Evolutionary conservation across 2,329 filamentous ascomycete species (phyloP).

Genomic region (Penicillium verrucosum): DNA sequence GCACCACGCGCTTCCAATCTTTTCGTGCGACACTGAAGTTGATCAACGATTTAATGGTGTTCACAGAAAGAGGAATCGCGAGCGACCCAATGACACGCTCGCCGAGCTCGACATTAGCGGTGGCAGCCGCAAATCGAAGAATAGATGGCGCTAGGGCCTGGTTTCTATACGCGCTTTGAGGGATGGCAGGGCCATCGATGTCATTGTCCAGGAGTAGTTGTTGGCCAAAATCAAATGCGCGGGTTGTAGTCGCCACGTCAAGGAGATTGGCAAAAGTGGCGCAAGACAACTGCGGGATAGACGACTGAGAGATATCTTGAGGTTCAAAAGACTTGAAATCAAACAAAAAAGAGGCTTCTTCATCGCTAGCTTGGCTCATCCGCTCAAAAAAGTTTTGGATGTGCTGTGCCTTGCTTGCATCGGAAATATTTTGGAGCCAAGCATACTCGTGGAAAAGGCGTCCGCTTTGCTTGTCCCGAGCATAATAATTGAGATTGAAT

Average conservation of each 20-base stretch:
- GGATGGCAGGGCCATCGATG: constrained; percentile 54
- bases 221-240: constrained; percentile 49
- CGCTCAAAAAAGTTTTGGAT: constrained; percentile 32
- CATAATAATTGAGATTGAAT: constrained; percentile 30
- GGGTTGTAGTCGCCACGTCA: constrained; percentile 48
- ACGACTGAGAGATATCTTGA: constrained; percentile 25
- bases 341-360: constrained; percentile 15
- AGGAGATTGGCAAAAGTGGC: constrained; percentile 51
- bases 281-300: constrained; percentile 43
- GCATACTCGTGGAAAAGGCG: constrained; percentile 31
- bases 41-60: constrained; percentile 37
- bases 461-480: constrained; percentile 23
- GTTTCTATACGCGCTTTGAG: constrained; percentile 44
- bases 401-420: constrained; percentile 36
- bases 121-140: constrained; percentile 53
- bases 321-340: constrained; percentile 17
- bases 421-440: constrained; percentile 34
- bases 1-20: constrained; percentile 34
- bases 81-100: constrained; percentile 30
- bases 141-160: constrained; percentile 52
- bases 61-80: constrained; percentile 31
- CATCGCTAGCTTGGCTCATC: constrained; percentile 12
- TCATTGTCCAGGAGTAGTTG: constrained; percentile 54
- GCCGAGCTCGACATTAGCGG: constrained; percentile 41
- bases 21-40: constrained; percentile 33